Base-by-base conservation (phyloP, 2,329 filamentous ascomycete genomes). In the Elsinoe fawcettii region DNA sequence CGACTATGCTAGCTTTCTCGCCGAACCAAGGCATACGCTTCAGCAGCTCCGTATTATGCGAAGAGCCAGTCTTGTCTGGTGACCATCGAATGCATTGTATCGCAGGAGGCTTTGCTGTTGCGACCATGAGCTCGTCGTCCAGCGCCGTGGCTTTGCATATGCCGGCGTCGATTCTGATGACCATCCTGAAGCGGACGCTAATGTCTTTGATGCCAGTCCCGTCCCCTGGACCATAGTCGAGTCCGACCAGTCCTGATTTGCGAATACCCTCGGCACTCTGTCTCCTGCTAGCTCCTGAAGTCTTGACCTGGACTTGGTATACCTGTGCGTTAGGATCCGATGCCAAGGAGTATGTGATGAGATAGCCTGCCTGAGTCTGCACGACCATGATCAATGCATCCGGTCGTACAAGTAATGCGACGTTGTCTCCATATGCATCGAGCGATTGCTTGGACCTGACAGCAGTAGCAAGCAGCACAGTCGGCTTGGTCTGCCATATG, bases 31-130 rank as follows among this genome's bases (percentile, higher is more conserved):
- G 74, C 84, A 96, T 95, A 56, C 88, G 86, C 66, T 85, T 91
- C 60, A 97, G 75, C 6, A 97, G 79, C 71, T 97, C 91, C 0
- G 93, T 96, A 63, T 84, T 90, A 2, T 91, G 96, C 71, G 97
- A 92, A 60, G 81, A 86, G 18, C 88, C 88, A 32, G 79, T 81
- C 62, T 80, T 86, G 68, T 96, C 91, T 1, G 91, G 88, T 0
- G 86, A 87, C 93, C 93, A 99, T 59, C 88, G 84, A 64, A 99
- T 97, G 72, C 91, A 96, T 71, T 99, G 93, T 14, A 97, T 84
- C n/a, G 93, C 92, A 0, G 91, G 86, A 2, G 93, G 93, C 67
- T 93, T 96, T 58, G 83, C 79, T 0, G 93, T 99, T 3, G 93
- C 89, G 55, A 99, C 91, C 20, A 97, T 79, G 39, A 99, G 77